phyloP scores from a whole-genome alignment of 306 rosid genomes.

The Pyrus pyrifolia region DNA sequence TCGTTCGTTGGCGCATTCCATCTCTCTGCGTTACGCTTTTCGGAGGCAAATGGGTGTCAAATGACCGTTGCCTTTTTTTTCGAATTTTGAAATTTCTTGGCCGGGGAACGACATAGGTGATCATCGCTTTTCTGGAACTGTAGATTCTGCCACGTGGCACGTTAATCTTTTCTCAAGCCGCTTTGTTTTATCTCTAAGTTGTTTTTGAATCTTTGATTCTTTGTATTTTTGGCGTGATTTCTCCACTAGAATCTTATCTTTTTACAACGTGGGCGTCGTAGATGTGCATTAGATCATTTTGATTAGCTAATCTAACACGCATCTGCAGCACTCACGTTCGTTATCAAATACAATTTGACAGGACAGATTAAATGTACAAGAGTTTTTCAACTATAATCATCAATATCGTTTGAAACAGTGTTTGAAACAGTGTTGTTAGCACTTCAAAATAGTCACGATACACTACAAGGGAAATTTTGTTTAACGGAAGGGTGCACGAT shows the following conservation, averaged over 20 bases:
- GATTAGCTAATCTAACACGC: rapidly evolving
- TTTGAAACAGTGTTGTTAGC: background rate
- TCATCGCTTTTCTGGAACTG: background rate
- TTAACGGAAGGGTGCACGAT: background rate
- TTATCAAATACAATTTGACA: background rate
- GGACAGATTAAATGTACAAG: rapidly evolving
- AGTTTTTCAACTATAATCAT: background rate
- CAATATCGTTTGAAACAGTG: background rate
- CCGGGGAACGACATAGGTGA: conserved; percentile 25
- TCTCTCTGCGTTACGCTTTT: conserved; percentile 13
- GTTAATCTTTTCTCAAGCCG: background rate
- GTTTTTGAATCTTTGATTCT: no score
- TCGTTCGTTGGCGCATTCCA: conserved; percentile 8
- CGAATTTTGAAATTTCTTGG: conserved; percentile 43
- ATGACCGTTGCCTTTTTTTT: conserved; percentile 43
- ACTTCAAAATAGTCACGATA: no score
- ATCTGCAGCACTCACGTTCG: rapidly evolving
- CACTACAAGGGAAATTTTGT: background rate
- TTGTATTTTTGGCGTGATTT: no score
- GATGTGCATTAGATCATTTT: no score
- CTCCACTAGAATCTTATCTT: no score
- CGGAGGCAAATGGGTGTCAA: background rate
- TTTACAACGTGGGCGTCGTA: no score
- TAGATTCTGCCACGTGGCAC: conserved; percentile 4
- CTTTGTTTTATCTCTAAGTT: background rate